phyloP scores from a whole-genome alignment of 805 yeast species.

The Kodamaea kakaduensis region DNA sequence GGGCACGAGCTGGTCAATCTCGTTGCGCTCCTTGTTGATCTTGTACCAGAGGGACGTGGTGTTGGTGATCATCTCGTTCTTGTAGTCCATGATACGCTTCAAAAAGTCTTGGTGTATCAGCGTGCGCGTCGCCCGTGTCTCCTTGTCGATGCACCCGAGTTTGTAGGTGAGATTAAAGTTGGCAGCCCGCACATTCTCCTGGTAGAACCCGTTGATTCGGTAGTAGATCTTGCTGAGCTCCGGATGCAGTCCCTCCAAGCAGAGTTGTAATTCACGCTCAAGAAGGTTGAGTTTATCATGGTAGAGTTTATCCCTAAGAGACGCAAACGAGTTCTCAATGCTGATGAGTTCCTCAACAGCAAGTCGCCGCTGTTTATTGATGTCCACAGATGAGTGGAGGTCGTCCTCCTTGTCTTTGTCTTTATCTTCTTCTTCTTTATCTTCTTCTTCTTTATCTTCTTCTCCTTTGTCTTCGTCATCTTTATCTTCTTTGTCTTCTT shows the following conservation, averaged over 20 bases:
- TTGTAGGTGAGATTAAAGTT: slow-evolving; percentile 50
- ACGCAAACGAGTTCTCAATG: slow-evolving; percentile 85
- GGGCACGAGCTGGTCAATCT: slow-evolving; percentile 63
- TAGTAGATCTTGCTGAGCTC: slow-evolving; percentile 71
- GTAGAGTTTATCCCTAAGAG: slow-evolving; percentile 75
- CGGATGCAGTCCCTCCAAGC: slow-evolving; percentile 88
- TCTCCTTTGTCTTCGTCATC: slow-evolving; percentile 12
- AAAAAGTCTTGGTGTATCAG: slow-evolving; percentile 79
- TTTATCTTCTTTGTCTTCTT: slow-evolving; percentile 9
- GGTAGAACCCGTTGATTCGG: slow-evolving; percentile 69
- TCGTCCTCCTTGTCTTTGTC: slow-evolving; percentile 10
- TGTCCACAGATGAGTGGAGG: too few relatives aligned
- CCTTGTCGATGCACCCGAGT: slow-evolving; percentile 70
- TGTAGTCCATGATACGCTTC: slow-evolving; percentile 63
- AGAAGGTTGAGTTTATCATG: slow-evolving; percentile 75
- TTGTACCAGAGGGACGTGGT: slow-evolving; percentile 90
- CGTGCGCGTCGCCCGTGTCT: slow-evolving; percentile 75
- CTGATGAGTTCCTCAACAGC: slow-evolving; percentile 72
- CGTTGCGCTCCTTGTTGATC: slow-evolving; percentile 82
- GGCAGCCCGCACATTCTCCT: slow-evolving; percentile 54
- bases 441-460: slow-evolving; percentile 10
- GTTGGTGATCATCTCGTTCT: slow-evolving; percentile 57
- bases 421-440: slow-evolving; percentile 10
- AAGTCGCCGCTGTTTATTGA: slow-evolving; percentile 46
- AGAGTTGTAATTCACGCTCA: slow-evolving; percentile 80